A percentile compares a stretch with the other conserved stretches of the same genome.
Evolutionary conservation across 2,329 filamentous ascomycete genomes (phyloP).

Genomic region (Colletotrichum endophyticum): DNA sequence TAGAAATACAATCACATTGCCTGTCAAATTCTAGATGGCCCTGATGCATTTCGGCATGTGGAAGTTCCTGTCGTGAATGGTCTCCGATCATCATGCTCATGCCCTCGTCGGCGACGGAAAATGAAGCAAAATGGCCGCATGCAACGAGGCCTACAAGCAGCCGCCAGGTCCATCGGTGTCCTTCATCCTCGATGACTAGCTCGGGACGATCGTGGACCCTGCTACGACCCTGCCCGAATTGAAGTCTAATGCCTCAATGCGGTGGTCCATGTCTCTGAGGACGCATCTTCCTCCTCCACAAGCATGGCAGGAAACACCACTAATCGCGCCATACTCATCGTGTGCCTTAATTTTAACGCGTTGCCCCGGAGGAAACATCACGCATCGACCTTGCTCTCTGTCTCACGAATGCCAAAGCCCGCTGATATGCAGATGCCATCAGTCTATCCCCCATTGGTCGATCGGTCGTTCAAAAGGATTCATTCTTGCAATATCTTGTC

Average conservation of each 20-base stretch:
- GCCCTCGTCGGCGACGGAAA: background rate
- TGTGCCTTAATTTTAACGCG: background rate
- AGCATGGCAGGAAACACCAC: background rate
- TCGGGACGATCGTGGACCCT: background rate
- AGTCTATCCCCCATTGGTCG: background rate
- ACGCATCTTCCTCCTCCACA: background rate
- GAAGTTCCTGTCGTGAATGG: background rate
- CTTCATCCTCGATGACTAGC: background rate
- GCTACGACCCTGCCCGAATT: background rate
- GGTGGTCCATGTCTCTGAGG: background rate
- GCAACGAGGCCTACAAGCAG: background rate
- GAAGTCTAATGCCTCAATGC: background rate
- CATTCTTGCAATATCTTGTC: background rate
- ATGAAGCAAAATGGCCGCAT: background rate
- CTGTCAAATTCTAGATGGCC: background rate
- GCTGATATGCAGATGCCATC: background rate
- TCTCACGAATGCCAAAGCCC: background rate
- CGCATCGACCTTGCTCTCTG: background rate
- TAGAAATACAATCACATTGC: background rate
- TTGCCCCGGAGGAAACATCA: background rate
- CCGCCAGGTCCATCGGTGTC: background rate
- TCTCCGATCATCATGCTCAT: background rate
- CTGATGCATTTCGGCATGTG: background rate
- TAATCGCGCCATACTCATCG: background rate
- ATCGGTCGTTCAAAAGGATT: background rate